Conservation (phyloP, 1,284 basidiomycete species). For the Cystobasidium slooffiae region DNA sequence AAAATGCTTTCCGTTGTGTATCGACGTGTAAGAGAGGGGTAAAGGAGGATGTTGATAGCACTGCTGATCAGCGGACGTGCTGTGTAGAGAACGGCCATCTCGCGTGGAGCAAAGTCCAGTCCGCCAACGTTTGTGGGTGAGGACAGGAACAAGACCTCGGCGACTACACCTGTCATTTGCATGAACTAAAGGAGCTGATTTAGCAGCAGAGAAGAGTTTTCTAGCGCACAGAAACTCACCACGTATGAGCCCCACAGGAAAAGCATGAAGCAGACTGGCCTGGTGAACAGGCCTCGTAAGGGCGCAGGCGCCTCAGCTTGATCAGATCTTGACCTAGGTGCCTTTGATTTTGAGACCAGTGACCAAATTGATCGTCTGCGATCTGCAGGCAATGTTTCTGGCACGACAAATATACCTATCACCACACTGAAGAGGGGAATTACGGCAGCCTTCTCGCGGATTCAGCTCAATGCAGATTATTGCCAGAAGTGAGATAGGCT, state of each 20-base stretch:
- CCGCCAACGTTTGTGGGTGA: slow-evolving; percentile 11
- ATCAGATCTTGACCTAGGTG: not conserved
- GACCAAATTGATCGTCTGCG: not conserved
- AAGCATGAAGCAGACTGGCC: slow-evolving; percentile 8
- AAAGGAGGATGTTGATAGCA: not conserved
- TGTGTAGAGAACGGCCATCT: slow-evolving; percentile 20
- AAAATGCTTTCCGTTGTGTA: slow-evolving; percentile 18
- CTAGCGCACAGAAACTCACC: slow-evolving; percentile 4
- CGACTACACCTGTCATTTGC: slow-evolving; percentile 3
- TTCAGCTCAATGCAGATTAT: not conserved
- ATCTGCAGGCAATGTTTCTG: slow-evolving; percentile 24
- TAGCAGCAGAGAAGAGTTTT: not conserved
- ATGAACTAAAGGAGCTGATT: slow-evolving; percentile 6
- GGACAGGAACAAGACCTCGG: slow-evolving; percentile 33
- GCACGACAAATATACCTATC: not conserved
- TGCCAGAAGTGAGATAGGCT: not conserved
- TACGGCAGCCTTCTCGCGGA: not conserved
- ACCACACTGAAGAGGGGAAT: not conserved
- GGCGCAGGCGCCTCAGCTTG: not conserved
- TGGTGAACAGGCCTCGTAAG: slow-evolving; percentile 24
- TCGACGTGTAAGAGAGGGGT: slow-evolving; percentile 3
- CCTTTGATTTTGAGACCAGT: not conserved
- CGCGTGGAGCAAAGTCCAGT: slow-evolving; percentile 10
- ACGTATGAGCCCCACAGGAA: slow-evolving; percentile 26
- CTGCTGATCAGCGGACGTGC: slow-evolving; percentile 15